These are phyloP conservation scores for Gentiana dahurica DNA, from an alignment of 257 asterid species.

Conservation along the genomic window DNA sequence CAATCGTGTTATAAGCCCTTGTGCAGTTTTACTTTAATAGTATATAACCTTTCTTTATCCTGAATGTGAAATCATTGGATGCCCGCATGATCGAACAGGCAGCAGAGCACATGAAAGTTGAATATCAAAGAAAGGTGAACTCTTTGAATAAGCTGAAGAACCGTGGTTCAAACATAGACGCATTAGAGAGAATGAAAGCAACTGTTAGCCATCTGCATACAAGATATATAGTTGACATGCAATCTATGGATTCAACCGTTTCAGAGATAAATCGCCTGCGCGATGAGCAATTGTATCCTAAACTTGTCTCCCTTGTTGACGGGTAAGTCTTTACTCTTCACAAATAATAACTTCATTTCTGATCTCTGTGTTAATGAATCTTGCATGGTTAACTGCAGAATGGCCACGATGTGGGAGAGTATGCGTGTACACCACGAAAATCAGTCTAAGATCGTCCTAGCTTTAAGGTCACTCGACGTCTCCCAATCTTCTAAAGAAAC, in stretches of 20 bases:
- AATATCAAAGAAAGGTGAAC: constrained; percentile 72
- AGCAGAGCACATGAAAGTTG: constrained; percentile 90
- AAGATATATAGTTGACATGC: constrained; percentile 98
- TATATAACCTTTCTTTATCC: not conserved
- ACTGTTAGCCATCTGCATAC: constrained; percentile 96
- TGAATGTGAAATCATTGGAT: constrained; percentile 1
- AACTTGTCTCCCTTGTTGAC: constrained; percentile 72
- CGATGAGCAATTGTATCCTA: constrained; percentile 82
- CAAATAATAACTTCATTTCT: too few relatives aligned
- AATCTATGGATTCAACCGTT: constrained; percentile 98
- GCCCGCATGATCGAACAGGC: constrained; percentile 42
- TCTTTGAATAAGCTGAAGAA: constrained; percentile 76
- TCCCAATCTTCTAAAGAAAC: constrained; percentile 79
- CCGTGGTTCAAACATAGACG: constrained; percentile 61
- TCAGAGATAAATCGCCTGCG: constrained; percentile 85
- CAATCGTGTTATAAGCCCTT: not conserved
- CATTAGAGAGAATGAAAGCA: constrained; percentile 86
- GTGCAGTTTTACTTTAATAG: not conserved
- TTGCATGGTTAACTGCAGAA: constrained; percentile 32
- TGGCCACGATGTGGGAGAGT: constrained; percentile 93
- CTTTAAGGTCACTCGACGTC: constrained; percentile 42
- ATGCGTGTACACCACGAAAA: constrained; percentile 58
- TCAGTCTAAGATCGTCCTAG: constrained; percentile 52
- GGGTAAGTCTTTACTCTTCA: constrained; percentile 45
- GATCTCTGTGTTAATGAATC: too few relatives aligned